Evolutionary conservation across 2,329 filamentous ascomycete species (phyloP), one percentile per base, ranked within the genome.

Genomic region (Neopestalotiopsis rosae): DNA sequence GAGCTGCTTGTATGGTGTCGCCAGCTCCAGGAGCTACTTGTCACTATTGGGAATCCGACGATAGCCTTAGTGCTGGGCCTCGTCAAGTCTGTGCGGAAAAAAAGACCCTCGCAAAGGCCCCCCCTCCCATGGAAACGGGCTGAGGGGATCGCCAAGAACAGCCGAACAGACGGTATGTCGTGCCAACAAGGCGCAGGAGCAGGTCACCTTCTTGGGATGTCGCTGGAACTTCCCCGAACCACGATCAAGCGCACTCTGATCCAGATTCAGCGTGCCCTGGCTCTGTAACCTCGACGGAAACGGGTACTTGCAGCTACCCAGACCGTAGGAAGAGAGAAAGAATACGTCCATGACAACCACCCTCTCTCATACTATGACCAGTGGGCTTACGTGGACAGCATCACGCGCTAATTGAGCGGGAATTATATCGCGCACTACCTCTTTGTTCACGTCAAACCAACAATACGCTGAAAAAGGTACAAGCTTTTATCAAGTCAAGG

Each of bases 201-300:
- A 56, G 49, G 49, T 56, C 13, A 7, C 6, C 6, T 14, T 59
- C 13, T 59, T 14, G 3, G 24, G 13, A 28, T 12, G 24, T 30
- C 28, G 59, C 32, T 38, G 17, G 14, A 30, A 24, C 17, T n/a
- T 62, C 59, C 32, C 59, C 34, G 34, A 10, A 13, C 28, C 34
- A 62, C 78, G 75, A 82, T 78, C 62, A 82, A 65, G 62, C 62
- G 40, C 24, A 9, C 28, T 40, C 30, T 65, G 62, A 65, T 56
- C 62, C 62, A 65, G 62, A 65, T 65, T 38, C 40, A 49, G 62
- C 40, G 38, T 52, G 28, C 62, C 62, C n/a, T 65, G 59, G 34
- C 30, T 7, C 10, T 38, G 34, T 20, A 32, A 7, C 59, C 59
- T 62, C 32, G 34, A 62, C n/a, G 32, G n/a, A 14, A 20, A n/a